Evolutionary conservation across 805 yeast species (phyloP).

Genomic region (Spathaspora sp.): DNA sequence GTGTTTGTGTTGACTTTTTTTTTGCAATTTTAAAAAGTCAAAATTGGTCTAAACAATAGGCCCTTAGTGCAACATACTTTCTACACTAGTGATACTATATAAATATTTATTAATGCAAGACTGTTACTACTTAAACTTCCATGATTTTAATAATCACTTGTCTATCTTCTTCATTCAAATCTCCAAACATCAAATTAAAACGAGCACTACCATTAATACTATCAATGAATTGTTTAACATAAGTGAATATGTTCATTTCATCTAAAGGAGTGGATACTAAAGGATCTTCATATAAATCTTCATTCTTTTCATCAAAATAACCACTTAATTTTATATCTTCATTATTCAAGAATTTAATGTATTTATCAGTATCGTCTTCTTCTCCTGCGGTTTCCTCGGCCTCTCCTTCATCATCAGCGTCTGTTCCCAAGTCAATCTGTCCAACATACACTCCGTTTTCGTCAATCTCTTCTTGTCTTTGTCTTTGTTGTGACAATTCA

Average conservation of each 20-base stretch:
- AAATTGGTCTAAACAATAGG: too few species aligned
- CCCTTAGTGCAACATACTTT: too few species aligned
- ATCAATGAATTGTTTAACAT: constrained; percentile 5
- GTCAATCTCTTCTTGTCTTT: constrained; percentile 3
- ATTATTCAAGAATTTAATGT: constrained; percentile 19
- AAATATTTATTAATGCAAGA: background rate
- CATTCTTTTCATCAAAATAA: constrained; percentile 41
- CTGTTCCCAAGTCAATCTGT: constrained; percentile 5
- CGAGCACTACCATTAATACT: background rate
- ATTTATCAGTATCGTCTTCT: constrained; percentile 10
- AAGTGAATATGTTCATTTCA: constrained; percentile 5
- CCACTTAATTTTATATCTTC: constrained; percentile 21
- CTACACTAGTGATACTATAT: background rate
- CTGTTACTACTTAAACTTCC: background rate
- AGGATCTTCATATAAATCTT: constrained; percentile 71
- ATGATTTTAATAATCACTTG: constrained; percentile 6
- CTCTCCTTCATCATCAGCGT: constrained; percentile 4
- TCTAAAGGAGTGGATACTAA: constrained; percentile 77
- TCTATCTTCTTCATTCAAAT: constrained; percentile 6
- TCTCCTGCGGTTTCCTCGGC: constrained; percentile 1
- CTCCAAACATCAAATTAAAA: constrained; percentile 5
- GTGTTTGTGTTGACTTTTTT: too few species aligned
- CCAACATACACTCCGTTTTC: constrained; percentile 1
- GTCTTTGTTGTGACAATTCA: constrained; percentile 7
- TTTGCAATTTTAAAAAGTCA: too few species aligned